Evolutionary conservation across 257 asterid species (phyloP).

Genomic region (Hygrophila difformis): DNA sequence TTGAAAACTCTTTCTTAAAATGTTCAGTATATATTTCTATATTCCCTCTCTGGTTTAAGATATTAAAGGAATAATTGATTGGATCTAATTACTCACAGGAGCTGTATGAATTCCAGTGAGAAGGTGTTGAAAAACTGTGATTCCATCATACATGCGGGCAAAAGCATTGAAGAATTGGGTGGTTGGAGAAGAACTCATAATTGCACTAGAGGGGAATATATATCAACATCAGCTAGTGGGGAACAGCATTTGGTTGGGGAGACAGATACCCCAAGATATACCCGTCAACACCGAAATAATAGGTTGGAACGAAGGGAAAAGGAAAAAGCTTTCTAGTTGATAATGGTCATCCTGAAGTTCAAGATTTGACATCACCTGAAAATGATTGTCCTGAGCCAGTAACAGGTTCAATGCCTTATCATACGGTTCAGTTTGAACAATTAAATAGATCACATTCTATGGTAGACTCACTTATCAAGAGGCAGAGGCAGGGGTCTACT

Average conservation of each 20-base stretch:
- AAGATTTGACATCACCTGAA: slow-evolving; percentile 28
- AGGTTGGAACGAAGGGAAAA: slow-evolving; percentile 28
- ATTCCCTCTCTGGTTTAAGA: too few relatives aligned
- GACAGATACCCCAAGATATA: slow-evolving; percentile 12
- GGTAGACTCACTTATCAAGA: slow-evolving; percentile 28
- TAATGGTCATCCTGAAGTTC: slow-evolving; percentile 13
- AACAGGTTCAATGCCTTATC: too few relatives aligned
- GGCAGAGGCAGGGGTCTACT: slow-evolving; percentile 48
- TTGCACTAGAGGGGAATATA: slow-evolving; percentile 23
- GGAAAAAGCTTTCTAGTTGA: slow-evolving; percentile 23
- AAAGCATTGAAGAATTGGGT: slow-evolving; percentile 27
- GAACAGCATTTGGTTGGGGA: slow-evolving; percentile 6
- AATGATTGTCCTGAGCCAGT: slow-evolving; percentile 24
- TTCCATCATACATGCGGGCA: slow-evolving; percentile 14
- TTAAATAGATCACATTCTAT: slow-evolving; percentile 25
- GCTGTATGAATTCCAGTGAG: slow-evolving; percentile 21
- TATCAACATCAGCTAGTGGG: slow-evolving; percentile 8
- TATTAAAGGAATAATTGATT: too few relatives aligned
- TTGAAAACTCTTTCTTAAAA: too few relatives aligned
- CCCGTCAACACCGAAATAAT: slow-evolving; percentile 25
- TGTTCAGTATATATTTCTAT: too few relatives aligned
- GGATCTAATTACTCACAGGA: slow-evolving; percentile 31
- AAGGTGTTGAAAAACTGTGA: slow-evolving; percentile 29
- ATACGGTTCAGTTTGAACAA: slow-evolving; percentile 29
- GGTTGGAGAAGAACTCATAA: slow-evolving; percentile 59